Evolutionary conservation across 2,329 filamentous ascomycete genomes (phyloP), one percentile per base, ranked within the genome.

Genomic region (Escovopsis weberi): DNA sequence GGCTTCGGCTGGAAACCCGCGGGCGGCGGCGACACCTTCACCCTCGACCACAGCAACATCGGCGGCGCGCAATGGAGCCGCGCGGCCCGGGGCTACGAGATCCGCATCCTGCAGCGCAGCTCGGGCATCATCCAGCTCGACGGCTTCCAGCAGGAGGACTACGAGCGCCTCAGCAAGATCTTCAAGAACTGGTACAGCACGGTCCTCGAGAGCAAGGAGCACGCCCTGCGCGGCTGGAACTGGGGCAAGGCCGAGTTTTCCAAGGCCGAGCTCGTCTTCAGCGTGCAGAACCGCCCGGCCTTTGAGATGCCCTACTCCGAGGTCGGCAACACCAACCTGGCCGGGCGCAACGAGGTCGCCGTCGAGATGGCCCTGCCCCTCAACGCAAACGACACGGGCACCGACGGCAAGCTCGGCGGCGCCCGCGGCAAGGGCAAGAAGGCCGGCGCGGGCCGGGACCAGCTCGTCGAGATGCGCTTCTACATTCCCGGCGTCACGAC

Each of bases 111-210:
- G 49, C 83, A 86, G 55, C 78, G 88, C 47, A 85, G 80, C 28
- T 30, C 28, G 28, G 85, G 84, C 48, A 78, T 96, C 46, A 81
- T 94, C 43, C 91, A 96, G 61, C 75, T 98, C 39, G 91, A 98
- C 61, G 91, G 91, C 1, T 98, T 98, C 63, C 79, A 85, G 50
- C 82, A 88, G 60, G 88, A 95, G 73, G 89, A 98, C 61, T 85
- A 86, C 53, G 91, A 98, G 51, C 85, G 91, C 43, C 69, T 95
- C 12, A 75, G 70, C 65, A 95, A 94, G 61, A 78, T 91, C 52
- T 95, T 98, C 74, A 96, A 95, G 68, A 85, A 89, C 57, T 96
- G 89, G 85, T 98, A 96, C 66, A 91, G 86, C 65, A 82, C 91
- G 55, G 87, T 80, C 55, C 74, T 98, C 45, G 88, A 96, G 60